Percentiles rank a stretch among this genome's conserved stretches.
These are phyloP conservation scores for Centaurea solstitialis DNA, from an alignment of 129 eudicot species.

Conservation along the genomic window DNA sequence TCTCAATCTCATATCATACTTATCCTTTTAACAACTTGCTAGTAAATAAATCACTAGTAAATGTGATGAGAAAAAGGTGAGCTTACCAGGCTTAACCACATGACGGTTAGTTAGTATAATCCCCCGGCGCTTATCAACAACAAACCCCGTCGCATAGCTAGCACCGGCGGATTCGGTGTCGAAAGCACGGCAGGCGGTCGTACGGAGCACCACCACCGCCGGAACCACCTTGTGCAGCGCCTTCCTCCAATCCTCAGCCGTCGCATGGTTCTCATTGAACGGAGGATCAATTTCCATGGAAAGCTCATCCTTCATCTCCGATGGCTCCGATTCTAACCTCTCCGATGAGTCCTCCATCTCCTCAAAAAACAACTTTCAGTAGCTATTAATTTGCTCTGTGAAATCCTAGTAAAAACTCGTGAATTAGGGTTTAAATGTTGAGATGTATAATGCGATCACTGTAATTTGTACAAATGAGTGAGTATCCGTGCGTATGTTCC, in stretches of 20 bases:
- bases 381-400: too few relatives aligned
- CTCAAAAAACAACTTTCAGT: neutral
- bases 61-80: neutral
- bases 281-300: slow-evolving; percentile 90
- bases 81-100: slow-evolving; percentile 88
- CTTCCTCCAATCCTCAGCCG: slow-evolving; percentile 91
- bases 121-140: slow-evolving; percentile 86
- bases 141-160: slow-evolving; percentile 91
- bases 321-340: slow-evolving; percentile 60
- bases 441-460: slow-evolving; percentile 1
- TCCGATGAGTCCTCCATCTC: slow-evolving; percentile 55
- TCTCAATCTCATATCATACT: neutral
- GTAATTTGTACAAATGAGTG: neutral
- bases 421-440: slow-evolving; percentile 9
- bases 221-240: slow-evolving; percentile 87
- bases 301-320: slow-evolving; percentile 58
- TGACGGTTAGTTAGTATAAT: slow-evolving; percentile 94
- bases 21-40: neutral
- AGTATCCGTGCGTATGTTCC: neutral
- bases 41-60: neutral
- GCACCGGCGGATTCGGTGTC: slow-evolving; percentile 91
- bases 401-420: neutral
- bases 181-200: slow-evolving; percentile 86
- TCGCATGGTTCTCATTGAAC: slow-evolving; percentile 52
- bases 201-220: slow-evolving; percentile 93